Conservation (phyloP, 805 yeast genomes). For the Komagataella mondaviorum region DNA sequence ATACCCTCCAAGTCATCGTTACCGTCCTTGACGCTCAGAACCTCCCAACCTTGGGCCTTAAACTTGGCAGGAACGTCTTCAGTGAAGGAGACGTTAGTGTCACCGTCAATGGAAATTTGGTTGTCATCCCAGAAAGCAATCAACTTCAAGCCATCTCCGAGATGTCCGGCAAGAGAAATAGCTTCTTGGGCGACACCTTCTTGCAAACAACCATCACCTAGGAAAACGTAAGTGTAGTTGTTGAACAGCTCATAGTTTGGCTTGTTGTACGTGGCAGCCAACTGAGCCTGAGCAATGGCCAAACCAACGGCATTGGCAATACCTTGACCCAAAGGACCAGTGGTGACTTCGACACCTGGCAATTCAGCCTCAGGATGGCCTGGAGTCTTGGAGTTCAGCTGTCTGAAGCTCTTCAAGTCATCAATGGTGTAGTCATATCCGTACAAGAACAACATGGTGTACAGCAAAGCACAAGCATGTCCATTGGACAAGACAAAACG, state of each 20-base stretch:
- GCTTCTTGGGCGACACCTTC: slow-evolving; percentile 97
- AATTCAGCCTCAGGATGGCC: slow-evolving; percentile 95
- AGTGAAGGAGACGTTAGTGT: slow-evolving; percentile 79
- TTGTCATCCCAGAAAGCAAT: slow-evolving; percentile 95
- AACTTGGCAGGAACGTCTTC: slow-evolving; percentile 81
- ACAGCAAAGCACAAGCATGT: slow-evolving; percentile 86
- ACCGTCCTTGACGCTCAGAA: slow-evolving; percentile 64
- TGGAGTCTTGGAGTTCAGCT: slow-evolving; percentile 81
- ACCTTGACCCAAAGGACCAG: slow-evolving; percentile 99
- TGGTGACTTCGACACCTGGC: slow-evolving; percentile 93
- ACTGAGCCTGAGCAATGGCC: slow-evolving; percentile 86
- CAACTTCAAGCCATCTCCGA: slow-evolving; percentile 59
- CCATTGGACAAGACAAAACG: slow-evolving; percentile 93
- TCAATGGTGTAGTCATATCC: slow-evolving; percentile 76
- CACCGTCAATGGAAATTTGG: slow-evolving; percentile 94
- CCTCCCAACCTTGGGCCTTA: slow-evolving; percentile 92
- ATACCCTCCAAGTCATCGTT: slow-evolving; percentile 66
- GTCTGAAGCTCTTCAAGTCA: slow-evolving; percentile 85
- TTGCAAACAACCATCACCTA: slow-evolving; percentile 97
- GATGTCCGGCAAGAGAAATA: slow-evolving; percentile 89
- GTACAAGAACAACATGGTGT: slow-evolving; percentile 71
- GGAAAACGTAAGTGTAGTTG: slow-evolving; percentile 62
- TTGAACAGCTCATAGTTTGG: slow-evolving; percentile 65
- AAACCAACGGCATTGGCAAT: slow-evolving; percentile 90
- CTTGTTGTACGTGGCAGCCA: slow-evolving; percentile 89